Percentiles rank a stretch among this genome's conserved stretches.
These are phyloP conservation scores for Fusarium sp. DNA, from an alignment of 2,329 filamentous ascomycete species.

Conservation along the genomic window DNA sequence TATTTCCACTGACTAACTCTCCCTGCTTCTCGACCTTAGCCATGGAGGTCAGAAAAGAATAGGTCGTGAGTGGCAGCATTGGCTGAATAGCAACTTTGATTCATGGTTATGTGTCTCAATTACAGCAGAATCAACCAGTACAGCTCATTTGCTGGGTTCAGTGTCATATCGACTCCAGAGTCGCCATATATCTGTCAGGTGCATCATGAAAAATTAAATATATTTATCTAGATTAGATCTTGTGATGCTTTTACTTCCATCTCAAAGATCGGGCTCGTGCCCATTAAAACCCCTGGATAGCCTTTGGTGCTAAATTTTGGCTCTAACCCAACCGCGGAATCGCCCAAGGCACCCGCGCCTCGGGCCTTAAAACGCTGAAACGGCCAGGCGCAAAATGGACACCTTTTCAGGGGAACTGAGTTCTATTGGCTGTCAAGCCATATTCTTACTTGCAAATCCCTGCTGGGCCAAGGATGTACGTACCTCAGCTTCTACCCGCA, in stretches of 20 bases:
- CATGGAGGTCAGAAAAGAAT: slow-evolving; percentile 2
- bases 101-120: not conserved
- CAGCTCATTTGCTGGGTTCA: not conserved
- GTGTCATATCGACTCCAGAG: not conserved
- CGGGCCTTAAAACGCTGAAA: slow-evolving; percentile 30
- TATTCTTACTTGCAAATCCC: not conserved
- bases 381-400: slow-evolving; percentile 24
- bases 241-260: slow-evolving; percentile 3
- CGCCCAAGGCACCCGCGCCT: slow-evolving; percentile 28
- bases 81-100: not conserved
- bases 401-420: slow-evolving; percentile 25
- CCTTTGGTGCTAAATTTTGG: slow-evolving; percentile 23
- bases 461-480: not conserved
- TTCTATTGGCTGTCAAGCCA: slow-evolving; percentile 13
- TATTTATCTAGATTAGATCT: not conserved
- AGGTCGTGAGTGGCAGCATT: slow-evolving; percentile 2
- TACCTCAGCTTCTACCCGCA: not conserved
- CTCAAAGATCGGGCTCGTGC: slow-evolving; percentile 4
- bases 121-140: not conserved
- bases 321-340: slow-evolving; percentile 35
- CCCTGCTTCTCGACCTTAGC: not conserved
- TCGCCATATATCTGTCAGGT: too few relatives aligned
- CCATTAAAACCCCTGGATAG: slow-evolving; percentile 39
- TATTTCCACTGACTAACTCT: slow-evolving; percentile 5
- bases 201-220: too few relatives aligned